Percentiles rank a stretch among this genome's conserved stretches.
Evolutionary conservation across 1,284 basidiomycete genomes (phyloP).

Genomic region (Pisolithus thermaeus): DNA sequence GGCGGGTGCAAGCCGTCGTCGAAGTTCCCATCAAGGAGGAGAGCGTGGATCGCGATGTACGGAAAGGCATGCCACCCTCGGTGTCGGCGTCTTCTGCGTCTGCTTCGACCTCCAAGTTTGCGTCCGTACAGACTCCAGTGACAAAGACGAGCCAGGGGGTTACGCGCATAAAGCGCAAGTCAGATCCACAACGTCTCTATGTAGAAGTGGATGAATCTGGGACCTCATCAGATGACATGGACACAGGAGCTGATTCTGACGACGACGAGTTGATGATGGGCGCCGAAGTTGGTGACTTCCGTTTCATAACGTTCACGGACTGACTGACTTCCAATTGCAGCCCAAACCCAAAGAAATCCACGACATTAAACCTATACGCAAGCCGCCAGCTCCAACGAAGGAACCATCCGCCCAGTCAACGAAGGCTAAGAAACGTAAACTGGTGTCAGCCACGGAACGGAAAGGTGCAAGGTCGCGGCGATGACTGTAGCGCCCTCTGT

Average conservation of each 20-base stretch:
- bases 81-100: constrained; percentile 9
- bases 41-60: constrained; percentile 25
- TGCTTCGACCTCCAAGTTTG: constrained; percentile 10
- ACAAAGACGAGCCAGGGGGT: constrained; percentile 8
- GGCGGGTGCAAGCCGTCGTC: constrained; percentile 40
- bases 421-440: constrained; percentile 20
- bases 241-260: constrained; percentile 33
- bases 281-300: constrained; percentile 34
- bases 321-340: constrained; percentile 14
- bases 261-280: constrained; percentile 56
- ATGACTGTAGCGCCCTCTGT: constrained; percentile 6
- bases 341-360: constrained; percentile 33
- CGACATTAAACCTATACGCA: constrained; percentile 20
- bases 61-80: constrained; percentile 4
- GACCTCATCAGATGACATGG: constrained; percentile 12
- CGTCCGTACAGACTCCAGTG: constrained; percentile 1
- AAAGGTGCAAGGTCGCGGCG: constrained; percentile 10
- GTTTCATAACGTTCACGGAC: constrained; percentile 4
- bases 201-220: constrained; percentile 29
- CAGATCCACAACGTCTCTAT: constrained; percentile 23
- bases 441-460: background rate
- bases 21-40: constrained; percentile 43
- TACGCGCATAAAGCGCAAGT: constrained; percentile 18
- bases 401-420: constrained; percentile 1
- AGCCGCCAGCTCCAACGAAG: constrained; percentile 7